phyloP scores from a whole-genome alignment of 1,284 basidiomycete genomes.

The Pseudozyma tsukubaensis region DNA sequence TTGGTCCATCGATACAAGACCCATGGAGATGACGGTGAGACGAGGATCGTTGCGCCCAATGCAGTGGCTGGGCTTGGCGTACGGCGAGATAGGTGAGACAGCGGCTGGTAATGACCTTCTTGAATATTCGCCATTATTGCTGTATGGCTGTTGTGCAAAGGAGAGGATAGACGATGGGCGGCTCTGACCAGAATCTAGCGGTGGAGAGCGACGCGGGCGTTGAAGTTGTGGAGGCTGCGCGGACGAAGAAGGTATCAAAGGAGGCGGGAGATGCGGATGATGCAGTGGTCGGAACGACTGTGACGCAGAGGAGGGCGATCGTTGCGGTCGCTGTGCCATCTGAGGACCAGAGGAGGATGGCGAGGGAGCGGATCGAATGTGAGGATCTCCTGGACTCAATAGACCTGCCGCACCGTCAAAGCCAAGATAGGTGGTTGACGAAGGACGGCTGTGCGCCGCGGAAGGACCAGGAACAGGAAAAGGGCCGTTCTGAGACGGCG shows the following conservation, averaged over 20 bases:
- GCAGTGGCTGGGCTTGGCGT: conserved; percentile 37
- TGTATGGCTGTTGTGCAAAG: conserved; percentile 18
- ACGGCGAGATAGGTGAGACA: conserved; percentile 21
- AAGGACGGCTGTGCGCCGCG: conserved; percentile 20
- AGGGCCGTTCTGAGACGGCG: conserved; percentile 7
- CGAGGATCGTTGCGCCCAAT: conserved; percentile 60
- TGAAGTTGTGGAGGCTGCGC: neutral
- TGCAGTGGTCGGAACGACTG: conserved; percentile 21
- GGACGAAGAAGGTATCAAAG: conserved; percentile 11
- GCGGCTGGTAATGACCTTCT: neutral
- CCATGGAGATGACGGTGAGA: conserved; percentile 59
- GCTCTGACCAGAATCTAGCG: conserved; percentile 34
- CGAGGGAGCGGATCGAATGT: conserved; percentile 19
- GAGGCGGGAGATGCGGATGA: conserved; percentile 18
- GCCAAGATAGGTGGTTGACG: conserved; percentile 45
- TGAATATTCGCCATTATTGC: neutral
- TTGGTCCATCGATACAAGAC: conserved; percentile 53
- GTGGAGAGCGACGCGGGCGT: conserved; percentile 1
- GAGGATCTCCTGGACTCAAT: conserved; percentile 37
- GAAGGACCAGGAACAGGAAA: conserved; percentile 5
- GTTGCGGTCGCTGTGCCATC: conserved; percentile 6
- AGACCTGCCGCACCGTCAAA: conserved; percentile 47
- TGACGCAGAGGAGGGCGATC: conserved; percentile 19
- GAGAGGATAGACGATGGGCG: conserved; percentile 32
- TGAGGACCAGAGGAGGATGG: conserved; percentile 4